A percentile compares a stretch with the other conserved stretches of the same genome.
These are phyloP conservation scores for Taphrina sp. DNA, from an alignment of 1,139 yeast genomes.

Conservation along the genomic window DNA sequence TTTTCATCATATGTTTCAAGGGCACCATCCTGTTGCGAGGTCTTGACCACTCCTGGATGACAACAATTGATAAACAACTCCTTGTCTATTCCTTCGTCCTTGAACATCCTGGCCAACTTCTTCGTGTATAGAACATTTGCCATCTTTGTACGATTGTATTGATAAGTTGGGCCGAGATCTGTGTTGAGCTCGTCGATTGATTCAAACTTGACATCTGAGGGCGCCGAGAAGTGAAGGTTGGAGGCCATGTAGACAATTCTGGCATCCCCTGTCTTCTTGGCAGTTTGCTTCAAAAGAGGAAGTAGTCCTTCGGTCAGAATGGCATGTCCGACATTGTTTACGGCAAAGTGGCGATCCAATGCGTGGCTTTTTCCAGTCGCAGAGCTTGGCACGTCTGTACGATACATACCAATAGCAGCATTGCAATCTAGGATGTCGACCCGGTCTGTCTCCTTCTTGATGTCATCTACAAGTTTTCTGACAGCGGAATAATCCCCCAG, in stretches of 20 bases:
- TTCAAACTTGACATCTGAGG: constrained; percentile 16
- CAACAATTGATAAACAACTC: constrained; percentile 12
- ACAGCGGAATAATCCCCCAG: constrained; percentile 13
- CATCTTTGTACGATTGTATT: constrained; percentile 30
- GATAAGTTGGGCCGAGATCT: constrained; percentile 29
- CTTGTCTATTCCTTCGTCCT: constrained; percentile 9
- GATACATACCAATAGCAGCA: constrained; percentile 31
- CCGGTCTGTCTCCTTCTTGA: constrained; percentile 17
- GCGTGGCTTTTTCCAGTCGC: constrained; percentile 2
- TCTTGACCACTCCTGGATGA: constrained; percentile 32
- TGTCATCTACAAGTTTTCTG: constrained; percentile 7
- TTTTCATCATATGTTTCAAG: constrained; percentile 25
- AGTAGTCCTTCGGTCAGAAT: constrained; percentile 16
- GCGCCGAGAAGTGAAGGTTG: constrained; percentile 24
- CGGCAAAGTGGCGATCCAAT: constrained; percentile 30
- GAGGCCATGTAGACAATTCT: constrained; percentile 30
- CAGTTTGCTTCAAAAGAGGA: constrained; percentile 16
- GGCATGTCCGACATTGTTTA: constrained; percentile 30
- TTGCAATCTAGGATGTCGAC: constrained; percentile 21
- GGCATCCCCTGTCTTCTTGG: constrained; percentile 23
- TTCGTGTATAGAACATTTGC: constrained; percentile 27
- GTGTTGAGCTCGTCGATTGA: constrained; percentile 21
- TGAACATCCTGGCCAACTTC: constrained; percentile 19
- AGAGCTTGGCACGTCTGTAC: constrained; percentile 20
- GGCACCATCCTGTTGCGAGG: constrained; percentile 32